Evolutionary conservation across 768 basidiomycete species (phyloP).

Genomic region (Tricholoma terreum): DNA sequence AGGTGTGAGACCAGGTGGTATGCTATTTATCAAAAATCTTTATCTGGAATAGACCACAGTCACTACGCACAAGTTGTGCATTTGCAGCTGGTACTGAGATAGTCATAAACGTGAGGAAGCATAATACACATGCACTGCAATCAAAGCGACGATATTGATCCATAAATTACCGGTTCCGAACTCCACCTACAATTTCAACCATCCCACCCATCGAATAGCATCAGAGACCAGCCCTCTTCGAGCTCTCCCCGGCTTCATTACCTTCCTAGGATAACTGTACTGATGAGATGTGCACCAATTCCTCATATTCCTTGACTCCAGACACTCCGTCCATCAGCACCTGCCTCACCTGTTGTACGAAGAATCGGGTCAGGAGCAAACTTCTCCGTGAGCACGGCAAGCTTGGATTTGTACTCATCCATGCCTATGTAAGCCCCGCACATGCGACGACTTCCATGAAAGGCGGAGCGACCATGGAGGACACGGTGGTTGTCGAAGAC

Average conservation of each 20-base stretch:
- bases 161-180: not conserved
- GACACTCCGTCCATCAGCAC: slow-evolving; percentile 43
- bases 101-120: too few species aligned
- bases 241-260: too few species aligned
- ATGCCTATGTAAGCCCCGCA: slow-evolving; percentile 93
- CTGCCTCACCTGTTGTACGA: slow-evolving; percentile 21
- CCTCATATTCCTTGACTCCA: slow-evolving; percentile 56
- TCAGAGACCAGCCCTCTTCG: too few species aligned
- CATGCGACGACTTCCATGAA: slow-evolving; percentile 84
- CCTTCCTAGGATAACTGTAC: too few species aligned
- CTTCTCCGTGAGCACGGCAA: slow-evolving; percentile 63
- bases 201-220: too few species aligned
- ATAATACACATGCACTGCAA: not conserved
- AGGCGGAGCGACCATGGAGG: slow-evolving; percentile 90
- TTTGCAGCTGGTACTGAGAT: too few species aligned
- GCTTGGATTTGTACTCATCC: slow-evolving; percentile 85
- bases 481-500: slow-evolving; percentile 94
- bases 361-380: slow-evolving; percentile 39
- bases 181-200: too few species aligned
- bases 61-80: too few species aligned
- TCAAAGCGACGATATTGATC: not conserved
- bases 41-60: too few species aligned
- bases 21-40: not conserved
- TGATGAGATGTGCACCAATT: not conserved
- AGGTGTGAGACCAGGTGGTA: slow-evolving; percentile 9